Base-by-base conservation (phyloP, 2,329 filamentous ascomycete species). In the Monosporascus sp. region DNA sequence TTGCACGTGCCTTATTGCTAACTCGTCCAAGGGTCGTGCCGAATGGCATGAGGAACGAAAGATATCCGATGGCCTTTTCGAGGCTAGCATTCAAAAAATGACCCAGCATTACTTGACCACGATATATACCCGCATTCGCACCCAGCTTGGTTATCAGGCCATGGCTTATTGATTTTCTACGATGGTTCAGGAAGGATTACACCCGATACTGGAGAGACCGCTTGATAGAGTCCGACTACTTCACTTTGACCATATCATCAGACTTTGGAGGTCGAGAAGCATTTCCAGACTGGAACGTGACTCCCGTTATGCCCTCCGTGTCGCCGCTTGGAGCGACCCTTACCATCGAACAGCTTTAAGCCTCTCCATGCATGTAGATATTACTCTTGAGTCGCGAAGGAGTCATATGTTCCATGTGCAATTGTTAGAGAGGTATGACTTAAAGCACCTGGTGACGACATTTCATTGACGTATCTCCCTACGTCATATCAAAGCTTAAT, bases 31-130 rank as follows among this genome's bases (percentile, higher is more conserved):
- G 53, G 54, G 49, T 38, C 48, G 41, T 50, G 59, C 57, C 53
- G 59, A 62, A 54, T 61, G 65, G 65, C 62, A 67, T 57, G 59
- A 67, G 66, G 69, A 70, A 68, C 57, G 60, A 69, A 53, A 66
- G 65, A 60, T 68, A 63, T 60, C 64, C 59, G 57, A 54, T 24
- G 43, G 31, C 43, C 56, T 56, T 56, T 51, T 51, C 50, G 59
- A 53, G 57, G 55, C 56, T 50, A 57, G 55, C 54, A 51, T 50
- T 51, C 53, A 46, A 37, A 53, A 48, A 52, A 51, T 57, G 50
- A 59, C 52, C 49, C 47, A 53, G 51, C 55, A 60, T 54, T 54
- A 60, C 54, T 59, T 60, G 52, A 57, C 57, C 54, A 53, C 48
- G 54, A 48, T 50, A 57, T 59, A 60, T 61, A 61, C 56, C 58